A percentile compares a stretch with the other conserved stretches of the same genome.
Conservation (phyloP, 2,329 filamentous ascomycete genomes). For the Rhinocladiella similis region DNA sequence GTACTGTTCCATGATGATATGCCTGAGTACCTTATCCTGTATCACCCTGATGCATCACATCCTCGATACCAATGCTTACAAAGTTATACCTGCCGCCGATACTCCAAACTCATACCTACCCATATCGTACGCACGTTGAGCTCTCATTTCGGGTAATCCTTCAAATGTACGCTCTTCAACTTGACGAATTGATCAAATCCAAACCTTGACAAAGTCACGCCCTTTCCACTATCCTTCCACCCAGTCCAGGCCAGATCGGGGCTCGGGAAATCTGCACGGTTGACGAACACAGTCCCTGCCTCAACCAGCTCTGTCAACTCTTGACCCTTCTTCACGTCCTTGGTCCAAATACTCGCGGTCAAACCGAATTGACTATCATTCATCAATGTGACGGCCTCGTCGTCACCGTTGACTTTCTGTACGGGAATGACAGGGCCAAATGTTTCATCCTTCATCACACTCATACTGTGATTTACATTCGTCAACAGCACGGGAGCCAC, state of each 20-base stretch:
- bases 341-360: slow-evolving; percentile 97
- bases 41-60: neutral
- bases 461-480: slow-evolving; percentile 78
- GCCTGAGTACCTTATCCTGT: too few species aligned
- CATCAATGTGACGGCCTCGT: slow-evolving; percentile 81
- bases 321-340: slow-evolving; percentile 74
- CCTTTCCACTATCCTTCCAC: slow-evolving; percentile 95
- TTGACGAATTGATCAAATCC: slow-evolving; percentile 96
- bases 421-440: slow-evolving; percentile 92
- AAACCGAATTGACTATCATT: slow-evolving; percentile 93
- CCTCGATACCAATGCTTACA: too few species aligned
- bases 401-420: slow-evolving; percentile 79
- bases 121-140: neutral
- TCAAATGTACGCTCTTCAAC: slow-evolving; percentile 93
- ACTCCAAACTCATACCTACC: neutral
- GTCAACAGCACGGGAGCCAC: slow-evolving; percentile 82
- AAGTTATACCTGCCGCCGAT: too few species aligned
- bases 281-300: slow-evolving; percentile 94
- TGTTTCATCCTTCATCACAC: slow-evolving; percentile 89
- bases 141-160: slow-evolving; percentile 66
- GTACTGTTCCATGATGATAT: too few species aligned
- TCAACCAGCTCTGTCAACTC: slow-evolving; percentile 78
- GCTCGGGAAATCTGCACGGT: slow-evolving; percentile 87
- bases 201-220: slow-evolving; percentile 82
- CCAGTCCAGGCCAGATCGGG: slow-evolving; percentile 95